A percentile compares a stretch with the other conserved stretches of the same genome.
Conservation (phyloP, 352 stramenopile genomes). For the Globisporangium parvum region DNA sequence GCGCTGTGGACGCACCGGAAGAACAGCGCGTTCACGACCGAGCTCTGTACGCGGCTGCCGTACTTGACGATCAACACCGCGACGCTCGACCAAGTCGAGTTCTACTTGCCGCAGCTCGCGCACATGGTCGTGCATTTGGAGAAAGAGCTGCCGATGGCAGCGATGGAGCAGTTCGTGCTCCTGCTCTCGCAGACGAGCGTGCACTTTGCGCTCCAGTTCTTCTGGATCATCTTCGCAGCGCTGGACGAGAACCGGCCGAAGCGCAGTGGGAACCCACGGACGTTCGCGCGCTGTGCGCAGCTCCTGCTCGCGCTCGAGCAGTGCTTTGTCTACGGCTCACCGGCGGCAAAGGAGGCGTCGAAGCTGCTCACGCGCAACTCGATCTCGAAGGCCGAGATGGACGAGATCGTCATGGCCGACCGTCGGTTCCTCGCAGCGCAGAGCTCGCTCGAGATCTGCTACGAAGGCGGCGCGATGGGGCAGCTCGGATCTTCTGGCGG, state of each 20-base stretch:
- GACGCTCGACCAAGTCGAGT: constrained; percentile 72
- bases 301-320: constrained; percentile 74
- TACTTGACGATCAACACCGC: constrained; percentile 38
- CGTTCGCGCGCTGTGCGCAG: constrained; percentile 64
- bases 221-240: constrained; percentile 79
- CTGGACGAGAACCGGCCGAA: constrained; percentile 79
- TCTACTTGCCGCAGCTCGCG: constrained; percentile 73
- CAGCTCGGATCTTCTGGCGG: neutral
- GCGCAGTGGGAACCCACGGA: constrained; percentile 48
- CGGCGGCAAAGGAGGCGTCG: constrained; percentile 37
- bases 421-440: constrained; percentile 69
- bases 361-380: constrained; percentile 55
- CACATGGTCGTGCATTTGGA: constrained; percentile 84
- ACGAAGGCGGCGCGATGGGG: constrained; percentile 2
- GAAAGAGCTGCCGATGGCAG: constrained; percentile 63
- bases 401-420: constrained; percentile 65
- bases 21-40: constrained; percentile 47
- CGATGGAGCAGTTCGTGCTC: constrained; percentile 78
- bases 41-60: constrained; percentile 55
- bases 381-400: constrained; percentile 66
- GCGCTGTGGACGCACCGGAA: constrained; percentile 69
- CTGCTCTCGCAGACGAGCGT: constrained; percentile 68
- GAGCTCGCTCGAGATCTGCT: constrained; percentile 24
- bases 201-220: constrained; percentile 79
- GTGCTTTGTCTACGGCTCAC: constrained; percentile 74